Base-by-base conservation (phyloP, 768 basidiomycete genomes). In the Leccinellum rugosiceps region DNA sequence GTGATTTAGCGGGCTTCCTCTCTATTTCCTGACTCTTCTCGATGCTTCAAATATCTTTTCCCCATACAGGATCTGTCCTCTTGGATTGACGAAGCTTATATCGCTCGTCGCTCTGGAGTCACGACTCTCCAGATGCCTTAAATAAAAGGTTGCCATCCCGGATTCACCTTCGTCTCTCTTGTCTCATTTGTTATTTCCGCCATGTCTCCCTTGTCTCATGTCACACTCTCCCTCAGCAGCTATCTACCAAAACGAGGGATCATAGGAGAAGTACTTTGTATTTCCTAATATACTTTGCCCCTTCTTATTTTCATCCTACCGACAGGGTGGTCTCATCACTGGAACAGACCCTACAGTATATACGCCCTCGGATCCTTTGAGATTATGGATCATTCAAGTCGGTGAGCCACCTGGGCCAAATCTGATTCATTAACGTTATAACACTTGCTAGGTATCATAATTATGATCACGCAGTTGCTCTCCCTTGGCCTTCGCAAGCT, bases 361-460 rank as follows among this genome's bases (percentile, higher is more conserved):
- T 72, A 86, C 88, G 57, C 60, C 78, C 2, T 58, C 70, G 2
- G 91, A 94, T 68, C 92, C 94, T 10, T 66, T 94, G 60, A 77
- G 86, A 14, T 66, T 90, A 68, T 91, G 87, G 87, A 86, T 88
- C 56, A 79, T 91, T 50, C 88, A 91, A 83, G 79, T 88, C 50
- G 86, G 90, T 88, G 59, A 58, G 83, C 69, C 6, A 30, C 55
- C 21, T 31, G 4, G 25, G 23, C 47, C 9, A 21, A 51, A 31
- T 2, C 41, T 31, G 25, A 43, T 23, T 45, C 6, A n/a, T n/a
- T n/a, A n/a, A n/a, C n/a, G n/a, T 30, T 62, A 49, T n/a, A 62
- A 10, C 2, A 1, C 3, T 9, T 3, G 17, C 3, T 61, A 90
- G 90, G 87, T 51, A 79, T 98, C 59, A 97, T 98, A 74, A 81